A percentile compares a stretch with the other conserved stretches of the same genome.
Evolutionary conservation across 2,329 filamentous ascomycete species (phyloP).

Genomic region (Orbilia javanica): DNA sequence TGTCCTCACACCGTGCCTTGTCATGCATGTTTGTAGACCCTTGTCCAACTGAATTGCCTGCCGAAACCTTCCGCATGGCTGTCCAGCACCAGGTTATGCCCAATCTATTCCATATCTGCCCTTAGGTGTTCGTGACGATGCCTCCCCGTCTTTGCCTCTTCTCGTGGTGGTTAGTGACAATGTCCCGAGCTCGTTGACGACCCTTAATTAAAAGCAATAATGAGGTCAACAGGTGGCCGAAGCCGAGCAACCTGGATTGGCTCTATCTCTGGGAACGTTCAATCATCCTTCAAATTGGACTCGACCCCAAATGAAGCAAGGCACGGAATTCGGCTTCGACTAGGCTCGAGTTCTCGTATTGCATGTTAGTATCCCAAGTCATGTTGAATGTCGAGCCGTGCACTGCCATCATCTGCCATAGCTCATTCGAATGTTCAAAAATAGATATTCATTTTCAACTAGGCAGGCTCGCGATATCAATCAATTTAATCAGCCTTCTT

Average conservation of each 20-base stretch:
- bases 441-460: slow-evolving; percentile 40
- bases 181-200: slow-evolving; percentile 27
- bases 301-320: slow-evolving; percentile 16
- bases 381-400: slow-evolving; percentile 20
- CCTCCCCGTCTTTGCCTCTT: slow-evolving; percentile 40
- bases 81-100: slow-evolving; percentile 46
- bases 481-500: slow-evolving; percentile 30
- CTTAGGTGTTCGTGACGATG: slow-evolving; percentile 43
- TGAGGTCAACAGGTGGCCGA: slow-evolving; percentile 18
- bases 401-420: slow-evolving; percentile 34
- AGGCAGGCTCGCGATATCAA: slow-evolving; percentile 22
- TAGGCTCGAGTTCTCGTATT: slow-evolving; percentile 34
- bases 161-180: slow-evolving; percentile 27
- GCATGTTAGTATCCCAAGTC: slow-evolving; percentile 24
- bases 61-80: slow-evolving; percentile 56
- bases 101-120: slow-evolving; percentile 54
- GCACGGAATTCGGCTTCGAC: slow-evolving; percentile 45
- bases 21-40: slow-evolving; percentile 46
- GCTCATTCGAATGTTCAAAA: slow-evolving; percentile 39
- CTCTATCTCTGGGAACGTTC: background rate
- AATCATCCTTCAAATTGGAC: slow-evolving; percentile 20
- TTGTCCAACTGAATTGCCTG: slow-evolving; percentile 54
- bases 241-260: slow-evolving; percentile 25
- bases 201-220: slow-evolving; percentile 55
- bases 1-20: slow-evolving; percentile 32